Conservation (phyloP, 2,329 filamentous ascomycete genomes). For the Polychaeton citri region DNA sequence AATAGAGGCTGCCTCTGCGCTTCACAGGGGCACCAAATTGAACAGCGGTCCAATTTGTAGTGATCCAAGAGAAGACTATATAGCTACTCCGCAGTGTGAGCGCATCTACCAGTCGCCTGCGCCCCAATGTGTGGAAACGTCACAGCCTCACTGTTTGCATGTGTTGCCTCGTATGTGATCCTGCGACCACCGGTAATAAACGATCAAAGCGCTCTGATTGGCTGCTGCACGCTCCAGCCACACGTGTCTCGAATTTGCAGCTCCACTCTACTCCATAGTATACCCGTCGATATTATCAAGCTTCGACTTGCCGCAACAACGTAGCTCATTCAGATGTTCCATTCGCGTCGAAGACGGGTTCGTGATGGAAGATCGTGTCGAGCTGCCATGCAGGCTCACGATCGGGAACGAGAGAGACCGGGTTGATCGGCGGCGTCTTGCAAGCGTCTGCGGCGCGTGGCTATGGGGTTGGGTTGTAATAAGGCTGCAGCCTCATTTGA, state of each 20-base stretch:
- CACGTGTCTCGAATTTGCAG: no score
- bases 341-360: not conserved
- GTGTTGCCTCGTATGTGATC: not conserved
- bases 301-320: not conserved
- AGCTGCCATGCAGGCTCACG: not conserved
- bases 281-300: no score
- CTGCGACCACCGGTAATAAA: not conserved
- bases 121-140: not conserved
- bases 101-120: not conserved
- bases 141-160: not conserved
- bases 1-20: no score
- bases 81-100: not conserved
- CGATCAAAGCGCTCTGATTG: not conserved
- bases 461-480: not conserved
- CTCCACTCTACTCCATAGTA: no score
- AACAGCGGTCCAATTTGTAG: not conserved
- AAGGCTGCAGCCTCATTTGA: not conserved
- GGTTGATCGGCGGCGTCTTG: not conserved
- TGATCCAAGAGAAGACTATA: not conserved
- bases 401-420: not conserved
- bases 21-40: no score
- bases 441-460: not conserved
- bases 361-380: not conserved
- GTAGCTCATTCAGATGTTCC: not conserved
- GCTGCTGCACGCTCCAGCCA: not conserved